Conservation (phyloP, 495 filamentous ascomycete genomes). For the Bryoglossum gracile region DNA sequence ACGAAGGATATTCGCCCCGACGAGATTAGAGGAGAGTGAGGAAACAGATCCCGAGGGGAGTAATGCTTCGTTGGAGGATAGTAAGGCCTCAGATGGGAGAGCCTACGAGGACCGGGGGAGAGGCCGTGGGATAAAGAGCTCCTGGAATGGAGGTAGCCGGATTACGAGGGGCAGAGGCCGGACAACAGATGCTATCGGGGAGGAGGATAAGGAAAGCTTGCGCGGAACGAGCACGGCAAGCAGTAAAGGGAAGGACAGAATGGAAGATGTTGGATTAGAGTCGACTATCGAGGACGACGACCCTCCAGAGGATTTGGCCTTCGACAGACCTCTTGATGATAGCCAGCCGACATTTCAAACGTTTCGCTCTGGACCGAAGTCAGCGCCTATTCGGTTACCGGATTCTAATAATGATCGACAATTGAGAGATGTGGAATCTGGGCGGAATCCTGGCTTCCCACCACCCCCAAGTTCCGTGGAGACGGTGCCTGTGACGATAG, state of each 20-base stretch:
- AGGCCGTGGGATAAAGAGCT: slow-evolving; percentile 49
- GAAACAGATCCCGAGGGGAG: slow-evolving; percentile 66
- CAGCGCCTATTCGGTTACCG: slow-evolving; percentile 20
- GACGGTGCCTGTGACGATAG: slow-evolving; percentile 23
- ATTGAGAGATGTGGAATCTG: slow-evolving; percentile 17
- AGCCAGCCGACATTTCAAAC: slow-evolving; percentile 81
- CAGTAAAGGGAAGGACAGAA: slow-evolving; percentile 55
- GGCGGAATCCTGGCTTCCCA: slow-evolving; percentile 3
- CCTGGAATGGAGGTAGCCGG: slow-evolving; percentile 48
- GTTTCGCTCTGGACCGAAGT: slow-evolving; percentile 53
- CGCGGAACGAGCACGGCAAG: slow-evolving; percentile 30
- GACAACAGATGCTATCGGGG: slow-evolving; percentile 30
- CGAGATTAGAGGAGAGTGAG: slow-evolving; percentile 69
- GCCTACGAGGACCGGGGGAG: slow-evolving; percentile 40
- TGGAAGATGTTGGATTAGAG: slow-evolving; percentile 87
- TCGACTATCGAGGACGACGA: slow-evolving; percentile 49
- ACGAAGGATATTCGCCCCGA: slow-evolving; percentile 76
- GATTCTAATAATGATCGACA: slow-evolving; percentile 15
- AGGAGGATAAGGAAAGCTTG: slow-evolving; percentile 45
- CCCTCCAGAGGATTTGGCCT: slow-evolving; percentile 51
- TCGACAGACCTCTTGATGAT: slow-evolving; percentile 52
- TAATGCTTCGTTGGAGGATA: slow-evolving; percentile 46
- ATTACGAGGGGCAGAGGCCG: slow-evolving; percentile 28
- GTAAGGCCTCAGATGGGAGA: slow-evolving; percentile 32
- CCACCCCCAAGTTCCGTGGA: slow-evolving; percentile 21